Evolutionary conservation across 805 yeast species (phyloP), one percentile per base, ranked within the genome.

Genomic region (Peterozyma xylosa): DNA sequence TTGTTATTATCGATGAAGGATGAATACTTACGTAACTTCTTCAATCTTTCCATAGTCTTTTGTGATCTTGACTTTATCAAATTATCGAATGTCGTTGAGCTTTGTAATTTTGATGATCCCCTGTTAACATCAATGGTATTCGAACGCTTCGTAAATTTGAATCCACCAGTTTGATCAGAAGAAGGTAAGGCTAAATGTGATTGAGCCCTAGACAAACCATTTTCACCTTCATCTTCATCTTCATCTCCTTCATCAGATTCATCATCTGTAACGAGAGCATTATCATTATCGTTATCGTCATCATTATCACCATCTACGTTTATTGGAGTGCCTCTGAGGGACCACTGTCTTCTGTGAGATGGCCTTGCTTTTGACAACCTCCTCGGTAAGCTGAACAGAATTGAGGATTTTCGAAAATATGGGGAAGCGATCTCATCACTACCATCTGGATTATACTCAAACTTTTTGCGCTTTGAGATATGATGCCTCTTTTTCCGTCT

Each of bases 1-100:
- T 46, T 40, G 17, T 51, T 48, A 18, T 49, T 54, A 11, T 49
- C 55, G 39, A 55, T 45, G 1, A 54, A 64, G 33, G 37, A 47
- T 2, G 58, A 56, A 33, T 44, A 43, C 44, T 59, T 54, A 47
- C 57, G 58, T 33, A 56, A 38, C 40, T 56, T 54, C 18, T 57
- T 50, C 15, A 56, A 59, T 11, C 58, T 48, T 39, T 62, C 59
- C 2, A 49, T 53, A 4, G 27, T 21, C 27, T 21, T 21, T 34
- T 53, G 60, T 56, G 62, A 58, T 48, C 53, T 62, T 43, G 51
- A 53, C 43, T 59, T 63, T 17, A 68, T 58, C 52, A 66, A 51
- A 41, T 58, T 67, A 42, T 74, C 80, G 50, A 74, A 72, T 3
- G 78, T 71, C n/a, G 78, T 73, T 1, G 78, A 64, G 41, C 61